Percentiles rank a stretch among this genome's conserved stretches.
phyloP scores from a whole-genome alignment of 208 protist genomes.

The Naegleria gruberi region DNA sequence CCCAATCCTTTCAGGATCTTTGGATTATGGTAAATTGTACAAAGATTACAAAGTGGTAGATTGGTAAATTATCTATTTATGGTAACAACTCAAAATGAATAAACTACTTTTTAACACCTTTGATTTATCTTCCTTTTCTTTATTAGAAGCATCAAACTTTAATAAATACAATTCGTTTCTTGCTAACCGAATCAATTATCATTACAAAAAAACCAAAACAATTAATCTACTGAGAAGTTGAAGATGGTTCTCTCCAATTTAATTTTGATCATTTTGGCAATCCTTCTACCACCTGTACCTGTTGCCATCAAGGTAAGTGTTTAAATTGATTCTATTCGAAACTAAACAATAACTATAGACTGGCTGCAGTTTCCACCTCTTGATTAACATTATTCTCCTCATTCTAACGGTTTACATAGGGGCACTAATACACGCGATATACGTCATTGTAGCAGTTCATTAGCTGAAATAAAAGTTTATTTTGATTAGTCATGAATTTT shows the following conservation, averaged over 20 bases:
- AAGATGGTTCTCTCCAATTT: not conserved
- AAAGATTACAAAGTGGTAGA: constrained; percentile 76
- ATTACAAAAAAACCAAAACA: not conserved
- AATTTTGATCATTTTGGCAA: not conserved
- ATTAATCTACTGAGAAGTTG: not conserved
- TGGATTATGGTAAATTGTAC: constrained; percentile 67
- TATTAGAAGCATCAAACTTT: too few species aligned
- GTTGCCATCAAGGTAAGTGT: too few species aligned
- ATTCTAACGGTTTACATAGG: not conserved
- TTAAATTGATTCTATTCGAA: too few species aligned
- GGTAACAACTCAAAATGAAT: too few species aligned
- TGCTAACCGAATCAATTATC: too few species aligned
- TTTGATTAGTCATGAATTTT: too few species aligned
- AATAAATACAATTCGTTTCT: too few species aligned
- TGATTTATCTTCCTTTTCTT: too few species aligned
- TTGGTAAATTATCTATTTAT: constrained; percentile 47
- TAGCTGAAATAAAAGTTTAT: too few species aligned
- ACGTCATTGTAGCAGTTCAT: too few species aligned
- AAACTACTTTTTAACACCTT: too few species aligned
- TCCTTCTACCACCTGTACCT: not conserved
- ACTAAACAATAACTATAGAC: not conserved
- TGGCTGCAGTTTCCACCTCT: not conserved
- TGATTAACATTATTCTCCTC: not conserved
- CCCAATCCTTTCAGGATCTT: constrained; percentile 73
- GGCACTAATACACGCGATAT: not conserved